A percentile compares a stretch with the other conserved stretches of the same genome.
Evolutionary conservation across 768 basidiomycete genomes (phyloP).

Genomic region (Suillus cothurnatus): DNA sequence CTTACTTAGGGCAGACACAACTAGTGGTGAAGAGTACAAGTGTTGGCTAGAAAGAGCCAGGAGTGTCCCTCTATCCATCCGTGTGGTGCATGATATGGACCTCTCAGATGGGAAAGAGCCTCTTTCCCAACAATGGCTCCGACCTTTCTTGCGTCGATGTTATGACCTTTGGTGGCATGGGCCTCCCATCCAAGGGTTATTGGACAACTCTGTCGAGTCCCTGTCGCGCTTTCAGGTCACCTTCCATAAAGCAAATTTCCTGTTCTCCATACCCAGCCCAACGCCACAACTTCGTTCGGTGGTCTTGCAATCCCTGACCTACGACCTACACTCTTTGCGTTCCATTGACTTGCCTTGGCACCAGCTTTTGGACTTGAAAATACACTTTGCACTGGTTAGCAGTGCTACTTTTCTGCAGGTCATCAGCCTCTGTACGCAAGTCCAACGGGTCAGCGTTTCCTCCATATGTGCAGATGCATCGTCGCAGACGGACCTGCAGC

Average conservation of each 20-base stretch:
- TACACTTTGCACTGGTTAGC: conserved; percentile 30
- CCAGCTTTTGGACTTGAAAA: conserved; percentile 25
- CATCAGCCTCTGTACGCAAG: conserved; percentile 22
- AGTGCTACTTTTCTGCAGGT: conserved; percentile 25
- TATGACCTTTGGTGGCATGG: conserved; percentile 37
- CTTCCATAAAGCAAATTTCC: conserved; percentile 15
- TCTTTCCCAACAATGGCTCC: conserved; percentile 23
- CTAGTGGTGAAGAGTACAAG: conserved; percentile 23
- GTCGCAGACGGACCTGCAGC: conserved; percentile 14
- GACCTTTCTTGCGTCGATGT: conserved; percentile 23
- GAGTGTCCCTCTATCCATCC: conserved; percentile 26
- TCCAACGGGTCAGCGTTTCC: conserved; percentile 21
- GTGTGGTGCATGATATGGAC: conserved; percentile 29
- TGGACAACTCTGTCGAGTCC: conserved; percentile 10
- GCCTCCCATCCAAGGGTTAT: conserved; percentile 22
- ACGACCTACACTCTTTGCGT: conserved; percentile 26
- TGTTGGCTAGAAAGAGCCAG: conserved; percentile 32
- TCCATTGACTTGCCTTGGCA: conserved; percentile 30
- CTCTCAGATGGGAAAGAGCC: conserved; percentile 12
- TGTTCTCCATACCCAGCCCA: conserved; percentile 20
- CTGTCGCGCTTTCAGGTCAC: conserved; percentile 28
- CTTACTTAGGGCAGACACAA: conserved; percentile 16
- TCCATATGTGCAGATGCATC: conserved; percentile 28
- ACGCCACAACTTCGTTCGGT: conserved; percentile 20
- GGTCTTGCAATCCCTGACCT: conserved; percentile 22